Evolutionary conservation across 257 asterid species (phyloP).

Genomic region (Osmanthus fragrans): DNA sequence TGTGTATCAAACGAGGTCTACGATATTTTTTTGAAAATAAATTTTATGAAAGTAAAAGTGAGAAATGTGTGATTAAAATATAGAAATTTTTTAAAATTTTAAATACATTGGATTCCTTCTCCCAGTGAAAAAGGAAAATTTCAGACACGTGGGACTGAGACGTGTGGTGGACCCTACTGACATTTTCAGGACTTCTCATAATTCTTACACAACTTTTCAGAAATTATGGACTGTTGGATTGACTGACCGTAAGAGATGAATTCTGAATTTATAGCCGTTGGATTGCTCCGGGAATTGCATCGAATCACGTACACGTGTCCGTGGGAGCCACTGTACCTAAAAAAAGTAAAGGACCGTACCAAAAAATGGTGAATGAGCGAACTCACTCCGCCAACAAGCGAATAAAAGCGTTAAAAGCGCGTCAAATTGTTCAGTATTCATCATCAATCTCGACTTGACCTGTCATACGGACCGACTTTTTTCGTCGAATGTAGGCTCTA

Average conservation of each 20-base stretch:
- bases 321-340: background rate
- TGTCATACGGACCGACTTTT: too few relatives aligned
- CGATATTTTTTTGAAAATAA: too few relatives aligned
- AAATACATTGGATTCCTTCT: background rate
- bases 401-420: too few relatives aligned
- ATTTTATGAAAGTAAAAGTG: too few relatives aligned
- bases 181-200: background rate
- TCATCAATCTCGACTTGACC: too few relatives aligned
- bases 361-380: slow-evolving; percentile 14
- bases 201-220: background rate
- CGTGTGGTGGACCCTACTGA: background rate
- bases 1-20: too few relatives aligned
- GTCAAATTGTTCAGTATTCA: too few relatives aligned
- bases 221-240: background rate
- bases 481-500: too few relatives aligned
- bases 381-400: too few relatives aligned
- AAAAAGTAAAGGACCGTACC: background rate
- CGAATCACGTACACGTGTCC: background rate
- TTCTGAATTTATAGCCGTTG: background rate
- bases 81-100: too few relatives aligned
- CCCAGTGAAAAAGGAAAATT: background rate
- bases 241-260: background rate
- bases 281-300: background rate
- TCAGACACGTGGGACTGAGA: background rate
- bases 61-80: too few relatives aligned